phyloP scores from a whole-genome alignment of 2,329 filamentous ascomycete species.

The Botryotinia convoluta region DNA sequence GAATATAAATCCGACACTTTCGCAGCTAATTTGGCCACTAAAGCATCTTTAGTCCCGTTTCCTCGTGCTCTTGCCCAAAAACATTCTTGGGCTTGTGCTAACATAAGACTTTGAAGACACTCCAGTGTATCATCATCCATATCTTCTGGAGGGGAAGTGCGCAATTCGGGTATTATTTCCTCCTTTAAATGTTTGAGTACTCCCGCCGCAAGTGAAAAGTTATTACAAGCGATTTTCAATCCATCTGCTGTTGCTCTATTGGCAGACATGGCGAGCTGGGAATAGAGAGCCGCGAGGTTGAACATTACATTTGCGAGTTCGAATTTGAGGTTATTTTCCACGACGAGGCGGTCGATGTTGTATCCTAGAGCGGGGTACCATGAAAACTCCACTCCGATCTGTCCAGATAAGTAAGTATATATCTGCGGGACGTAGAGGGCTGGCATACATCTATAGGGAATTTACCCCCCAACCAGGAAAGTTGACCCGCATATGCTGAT shows the following conservation, averaged over 20 bases:
- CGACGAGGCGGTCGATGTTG: slow-evolving; percentile 71
- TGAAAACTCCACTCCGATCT: slow-evolving; percentile 92
- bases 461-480: slow-evolving; percentile 91
- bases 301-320: slow-evolving; percentile 91
- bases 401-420: slow-evolving; percentile 25
- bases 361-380: slow-evolving; percentile 96
- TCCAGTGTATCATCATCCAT: slow-evolving; percentile 90
- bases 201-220: slow-evolving; percentile 84
- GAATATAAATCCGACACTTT: slow-evolving; percentile 90
- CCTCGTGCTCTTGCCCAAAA: slow-evolving; percentile 98
- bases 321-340: slow-evolving; percentile 67
- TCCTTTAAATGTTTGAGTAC: slow-evolving; percentile 76
- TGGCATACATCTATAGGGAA: slow-evolving; percentile 83
- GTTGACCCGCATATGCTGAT: slow-evolving; percentile 86
- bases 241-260: slow-evolving; percentile 78
- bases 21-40: slow-evolving; percentile 86
- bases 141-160: slow-evolving; percentile 83
- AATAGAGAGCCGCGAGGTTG: slow-evolving; percentile 91
- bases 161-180: slow-evolving; percentile 76
- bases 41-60: slow-evolving; percentile 87
- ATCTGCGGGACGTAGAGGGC: not conserved
- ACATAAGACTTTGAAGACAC: slow-evolving; percentile 75
- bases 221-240: slow-evolving; percentile 82
- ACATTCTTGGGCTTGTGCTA: slow-evolving; percentile 94
- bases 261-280: slow-evolving; percentile 79